Base-by-base conservation (phyloP, 257 asterid genomes). In the Solanum tarijense region DNA sequence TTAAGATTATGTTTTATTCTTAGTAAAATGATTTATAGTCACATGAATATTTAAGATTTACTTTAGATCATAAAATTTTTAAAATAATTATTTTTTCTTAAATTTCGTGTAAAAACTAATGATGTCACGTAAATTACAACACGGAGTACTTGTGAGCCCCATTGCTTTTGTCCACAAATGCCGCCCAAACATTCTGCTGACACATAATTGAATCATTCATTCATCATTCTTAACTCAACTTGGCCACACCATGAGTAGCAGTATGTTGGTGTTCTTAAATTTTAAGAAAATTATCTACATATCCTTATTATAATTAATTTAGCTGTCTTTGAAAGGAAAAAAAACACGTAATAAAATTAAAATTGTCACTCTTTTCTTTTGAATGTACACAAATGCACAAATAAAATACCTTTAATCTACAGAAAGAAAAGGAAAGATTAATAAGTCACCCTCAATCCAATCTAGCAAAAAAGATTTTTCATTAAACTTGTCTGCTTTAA, bases 121-220 rank as follows among this genome's bases (percentile, higher is more conserved):
- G 3, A 71, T 71, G 1, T 31, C 25, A 71, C 25, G 1, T 32
- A 71, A 71, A 71, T 32, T 32, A 4, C 2, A 2, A 35, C 10
- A 0, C 3, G 14, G 25, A 9, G 2, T 9, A 31, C 7, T 11
- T 6, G 12, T 27, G 41, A 81, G 38, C 34, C 66, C 38, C 66
- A 5, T 81, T 43, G 85, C 16, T 9, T 78, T 81, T 81, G 85
- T 81, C 85, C 20, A 46, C 11, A 46, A 16, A 46, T 46, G 85
- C 85, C 68, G 68, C 68, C 68, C 85, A 46, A 46, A 81, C 68
- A 81, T 81, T 81, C 85, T 81, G 85, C 68, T 81, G 85, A 81
- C 85, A 25, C 68, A 81, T 4, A 7, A 46, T 27, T 81, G 65
- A 7, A 79, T 18, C 85, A 81, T 43, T 81, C n/a, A 79, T 16